Evolutionary conservation across 768 basidiomycete species (phyloP), one percentile per base, ranked within the genome.

Genomic region (Lactarius hengduanensis): DNA sequence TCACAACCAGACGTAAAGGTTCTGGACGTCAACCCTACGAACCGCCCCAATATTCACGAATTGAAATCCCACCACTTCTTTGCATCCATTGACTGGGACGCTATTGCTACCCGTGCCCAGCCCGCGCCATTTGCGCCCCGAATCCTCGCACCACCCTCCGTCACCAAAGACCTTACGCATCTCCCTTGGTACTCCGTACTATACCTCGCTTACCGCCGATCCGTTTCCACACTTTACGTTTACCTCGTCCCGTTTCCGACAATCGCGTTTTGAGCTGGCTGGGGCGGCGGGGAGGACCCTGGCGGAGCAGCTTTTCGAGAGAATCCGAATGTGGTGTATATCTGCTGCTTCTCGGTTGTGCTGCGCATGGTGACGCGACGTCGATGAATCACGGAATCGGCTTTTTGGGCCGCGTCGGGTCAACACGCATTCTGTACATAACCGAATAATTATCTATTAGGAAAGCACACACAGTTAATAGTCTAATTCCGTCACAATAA

Each of bases 21-120:
- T 11, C 41, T 70, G 40, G 47, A 61, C 36, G 16, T 69, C 16
- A 38, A 58, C 54, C 70, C 70, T 8, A 47, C 55, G 10, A 53
- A 61, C 16, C 62, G 70, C 38, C 70, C 62, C 0, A 66, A 57
- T 53, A 53, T 70, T 26, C 7, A 69, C 9, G 53, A 66, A 22
- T 59, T 70, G 34, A 70, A 70, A 38, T 58, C 68, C 4, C 61
- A 70, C 56, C 64, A 18, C 22, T 70, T 69, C 68, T 70, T 70
- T 40, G 53, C 68, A 1, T 53, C 64, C 22, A 22, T 69, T n/a
- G 59, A 70, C 36, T 70, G 70, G 70, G 59, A 62, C 28, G 32
- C 61, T 7, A 20, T 65, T 40, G 58, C 59, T 26, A 30, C 59
- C 38, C 70, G 68, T 11, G 15, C 43, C 7, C 40, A 57, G 36